Evolutionary conservation across 495 filamentous ascomycete species (phyloP).

Genomic region (Neurospora sp.): DNA sequence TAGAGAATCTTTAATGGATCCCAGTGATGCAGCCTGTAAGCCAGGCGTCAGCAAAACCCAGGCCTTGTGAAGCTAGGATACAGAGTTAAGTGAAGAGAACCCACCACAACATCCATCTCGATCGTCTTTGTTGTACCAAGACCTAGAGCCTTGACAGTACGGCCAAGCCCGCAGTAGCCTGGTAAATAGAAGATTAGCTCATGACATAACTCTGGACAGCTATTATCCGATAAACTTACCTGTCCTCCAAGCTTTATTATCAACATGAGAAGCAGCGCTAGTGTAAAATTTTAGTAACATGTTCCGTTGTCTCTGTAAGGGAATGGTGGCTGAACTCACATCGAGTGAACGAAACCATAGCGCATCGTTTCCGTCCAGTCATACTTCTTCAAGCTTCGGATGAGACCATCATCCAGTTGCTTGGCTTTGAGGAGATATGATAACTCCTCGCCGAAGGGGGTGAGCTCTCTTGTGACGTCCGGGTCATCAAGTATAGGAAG

Average conservation of each 20-base stretch:
- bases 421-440: constrained; percentile 59
- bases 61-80: neutral
- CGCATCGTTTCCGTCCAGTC: constrained; percentile 61
- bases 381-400: constrained; percentile 52
- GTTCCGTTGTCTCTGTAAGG: neutral
- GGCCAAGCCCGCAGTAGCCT: constrained; percentile 57
- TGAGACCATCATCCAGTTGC: constrained; percentile 50
- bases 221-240: constrained; percentile 27
- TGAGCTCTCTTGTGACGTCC: constrained; percentile 27
- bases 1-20: constrained; percentile 58
- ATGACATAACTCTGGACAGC: neutral
- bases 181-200: neutral
- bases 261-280: constrained; percentile 44
- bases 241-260: constrained; percentile 45
- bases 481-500: constrained; percentile 47
- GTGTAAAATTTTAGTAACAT: no score
- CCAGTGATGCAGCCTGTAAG: constrained; percentile 63
- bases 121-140: constrained; percentile 37
- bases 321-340: constrained; percentile 32
- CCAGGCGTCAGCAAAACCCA: neutral
- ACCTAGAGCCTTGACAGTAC: constrained; percentile 46
- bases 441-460: constrained; percentile 60
- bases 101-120: constrained; percentile 51
- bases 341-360: constrained; percentile 73
- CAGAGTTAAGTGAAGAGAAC: constrained; percentile 1